Base-by-base conservation (phyloP, 1,139 yeast species). In the Pichia sp. region DNA sequence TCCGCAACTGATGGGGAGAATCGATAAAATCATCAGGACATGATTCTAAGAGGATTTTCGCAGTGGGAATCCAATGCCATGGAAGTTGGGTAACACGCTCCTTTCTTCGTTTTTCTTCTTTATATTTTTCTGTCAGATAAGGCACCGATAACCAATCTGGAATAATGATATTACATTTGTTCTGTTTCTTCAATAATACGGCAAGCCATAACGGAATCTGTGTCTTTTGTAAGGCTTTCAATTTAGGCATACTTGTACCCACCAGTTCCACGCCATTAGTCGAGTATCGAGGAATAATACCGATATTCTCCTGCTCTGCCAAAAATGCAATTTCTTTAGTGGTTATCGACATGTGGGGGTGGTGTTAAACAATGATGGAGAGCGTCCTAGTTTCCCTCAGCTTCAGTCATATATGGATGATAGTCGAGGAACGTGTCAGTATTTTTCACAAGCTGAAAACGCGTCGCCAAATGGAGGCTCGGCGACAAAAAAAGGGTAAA, bases 201-300 rank as follows among this genome's bases (percentile, higher is more conserved):
- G 97, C 97, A 28, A 86, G 69, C 98, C 98, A 92, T 4, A 92
- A 55, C 0, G 97, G 95, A 0, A 92, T 80, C 41, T 75, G 69
- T 33, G 75, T 77, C 46, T 92, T 71, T 51, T 84, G 75, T 75
- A 85, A 74, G 2, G 95, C 88, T 31, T 36, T 45, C 33, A 48
- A 23, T 27, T 44, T 45, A 11, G 42, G 42, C 38, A 48, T 32
- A 10, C 36, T 36, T 27, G 33, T 35, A 23, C 92, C 87, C 44
- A 84, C 77, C 42, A 85, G 68, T 41, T 74, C 77, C 26, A 83
- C 65, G 33, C 80, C 70, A 38, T 76, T 79, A 76, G 84, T 73
- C 4, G 81, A 67, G 58, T 82, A 85, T 42, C 88, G 67, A 1
- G 97, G 96, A 32, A 88, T 71, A 34, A 90, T 81, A 33, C 80